Conservation (phyloP, 495 filamentous ascomycete species). For the Tuber indicum region DNA sequence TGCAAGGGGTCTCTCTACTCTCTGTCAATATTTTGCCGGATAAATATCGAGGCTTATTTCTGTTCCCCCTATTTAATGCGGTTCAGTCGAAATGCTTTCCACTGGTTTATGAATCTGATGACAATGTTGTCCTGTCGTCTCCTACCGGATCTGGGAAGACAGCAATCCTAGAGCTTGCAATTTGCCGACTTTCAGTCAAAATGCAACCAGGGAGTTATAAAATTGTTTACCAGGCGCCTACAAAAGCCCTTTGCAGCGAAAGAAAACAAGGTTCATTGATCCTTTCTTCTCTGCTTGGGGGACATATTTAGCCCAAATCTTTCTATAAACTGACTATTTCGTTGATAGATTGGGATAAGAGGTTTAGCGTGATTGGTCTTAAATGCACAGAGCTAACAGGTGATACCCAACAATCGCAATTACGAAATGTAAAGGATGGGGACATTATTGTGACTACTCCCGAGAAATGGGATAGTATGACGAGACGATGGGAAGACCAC, state of each 20-base stretch:
- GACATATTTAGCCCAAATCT: not conserved
- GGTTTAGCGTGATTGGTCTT: constrained; percentile 69
- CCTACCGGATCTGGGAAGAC: constrained; percentile 96
- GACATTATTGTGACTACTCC: constrained; percentile 94
- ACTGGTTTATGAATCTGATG: constrained; percentile 60
- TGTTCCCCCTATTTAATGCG: constrained; percentile 79
- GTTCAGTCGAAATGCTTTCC: constrained; percentile 85
- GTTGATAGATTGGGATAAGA: constrained; percentile 72
- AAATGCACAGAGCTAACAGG: constrained; percentile 83
- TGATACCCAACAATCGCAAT: constrained; percentile 71
- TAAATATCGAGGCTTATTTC: constrained; percentile 67
- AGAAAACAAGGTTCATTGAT: constrained; percentile 44
- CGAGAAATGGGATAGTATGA: constrained; percentile 98
- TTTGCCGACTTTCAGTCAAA: constrained; percentile 66
- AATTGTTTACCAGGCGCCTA: constrained; percentile 91
- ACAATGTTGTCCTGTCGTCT: constrained; percentile 83
- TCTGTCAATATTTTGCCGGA: constrained; percentile 69
- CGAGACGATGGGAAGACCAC: constrained; percentile 91
- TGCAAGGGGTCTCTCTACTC: constrained; percentile 67
- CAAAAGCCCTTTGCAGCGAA: constrained; percentile 86
- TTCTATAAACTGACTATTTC: constrained; percentile 14
- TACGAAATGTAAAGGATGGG: constrained; percentile 68
- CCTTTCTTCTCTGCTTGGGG: not conserved
- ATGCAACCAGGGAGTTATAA: constrained; percentile 69
- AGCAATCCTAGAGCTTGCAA: constrained; percentile 80